Conservation (phyloP, 345 rosid genomes). For the Boechera divaricarpa region DNA sequence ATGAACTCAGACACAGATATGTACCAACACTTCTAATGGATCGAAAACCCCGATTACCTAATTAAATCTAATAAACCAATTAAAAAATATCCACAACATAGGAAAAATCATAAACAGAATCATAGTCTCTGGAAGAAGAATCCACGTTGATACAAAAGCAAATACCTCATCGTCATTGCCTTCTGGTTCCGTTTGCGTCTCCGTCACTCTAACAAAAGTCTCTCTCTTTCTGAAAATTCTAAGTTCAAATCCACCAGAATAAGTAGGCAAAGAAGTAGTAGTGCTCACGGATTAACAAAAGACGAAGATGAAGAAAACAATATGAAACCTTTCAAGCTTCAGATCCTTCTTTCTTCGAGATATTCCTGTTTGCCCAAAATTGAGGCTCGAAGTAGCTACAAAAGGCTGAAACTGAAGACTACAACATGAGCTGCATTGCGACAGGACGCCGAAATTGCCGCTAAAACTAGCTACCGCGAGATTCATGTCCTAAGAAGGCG, state of each 20-base stretch:
- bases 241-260: slow-evolving; percentile 16
- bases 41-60: background rate
- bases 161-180: slow-evolving; percentile 73
- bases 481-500: slow-evolving; percentile 52
- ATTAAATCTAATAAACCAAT: background rate
- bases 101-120: background rate
- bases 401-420: slow-evolving; percentile 61
- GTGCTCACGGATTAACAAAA: background rate
- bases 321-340: slow-evolving; percentile 55
- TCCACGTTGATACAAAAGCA: background rate
- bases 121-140: too few species aligned
- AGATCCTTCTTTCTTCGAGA: slow-evolving; percentile 33
- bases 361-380: slow-evolving; percentile 40
- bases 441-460: slow-evolving; percentile 51
- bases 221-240: slow-evolving; percentile 56
- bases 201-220: slow-evolving; percentile 61
- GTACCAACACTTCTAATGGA: too few species aligned
- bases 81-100: background rate
- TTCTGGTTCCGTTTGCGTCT: slow-evolving; percentile 76
- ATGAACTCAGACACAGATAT: background rate
- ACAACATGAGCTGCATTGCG: slow-evolving; percentile 63
- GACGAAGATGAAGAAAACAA: background rate
- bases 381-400: slow-evolving; percentile 49
- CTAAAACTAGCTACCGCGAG: slow-evolving; percentile 55
- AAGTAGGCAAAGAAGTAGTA: slow-evolving; percentile 10